A percentile compares a stretch with the other conserved stretches of the same genome.
phyloP scores from a whole-genome alignment of 2,329 filamentous ascomycete genomes.

The Hymenoscyphus linearis region DNA sequence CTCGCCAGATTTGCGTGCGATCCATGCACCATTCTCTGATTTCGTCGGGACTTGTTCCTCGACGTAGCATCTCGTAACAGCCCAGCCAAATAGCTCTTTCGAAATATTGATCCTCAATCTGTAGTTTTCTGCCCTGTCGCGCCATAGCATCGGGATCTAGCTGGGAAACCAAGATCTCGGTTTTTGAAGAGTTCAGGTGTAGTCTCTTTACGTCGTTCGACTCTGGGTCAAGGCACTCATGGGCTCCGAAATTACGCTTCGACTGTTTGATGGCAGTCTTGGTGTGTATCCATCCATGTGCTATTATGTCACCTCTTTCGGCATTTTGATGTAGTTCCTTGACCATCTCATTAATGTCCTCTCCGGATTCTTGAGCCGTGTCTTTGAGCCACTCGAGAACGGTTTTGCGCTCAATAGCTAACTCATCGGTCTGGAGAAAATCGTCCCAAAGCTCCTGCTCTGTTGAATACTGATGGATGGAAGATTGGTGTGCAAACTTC shows the following conservation, averaged over 20 bases:
- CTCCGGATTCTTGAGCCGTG: conserved; percentile 61
- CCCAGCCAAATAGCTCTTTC: conserved; percentile 88
- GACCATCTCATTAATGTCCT: conserved; percentile 70
- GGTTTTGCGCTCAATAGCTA: conserved; percentile 71
- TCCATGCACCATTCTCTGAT: conserved; percentile 84
- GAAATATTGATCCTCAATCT: conserved; percentile 79
- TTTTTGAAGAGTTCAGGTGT: conserved; percentile 51
- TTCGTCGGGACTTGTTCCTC: conserved; percentile 68
- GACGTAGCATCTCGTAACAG: conserved; percentile 88
- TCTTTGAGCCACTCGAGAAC: conserved; percentile 84
- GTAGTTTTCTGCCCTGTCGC: conserved; percentile 69
- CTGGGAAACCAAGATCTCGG: conserved; percentile 70
- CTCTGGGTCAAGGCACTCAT: conserved; percentile 58
- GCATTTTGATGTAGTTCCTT: conserved; percentile 70
- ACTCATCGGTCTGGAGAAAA: conserved; percentile 67
- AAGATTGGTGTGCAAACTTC: conserved; percentile 11
- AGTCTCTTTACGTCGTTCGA: conserved; percentile 51
- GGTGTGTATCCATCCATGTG: conserved; percentile 89
- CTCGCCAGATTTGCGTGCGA: conserved; percentile 83
- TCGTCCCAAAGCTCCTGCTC: conserved; percentile 63
- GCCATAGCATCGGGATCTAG: conserved; percentile 87
- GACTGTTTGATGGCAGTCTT: conserved; percentile 83
- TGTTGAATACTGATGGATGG: conserved; percentile 49
- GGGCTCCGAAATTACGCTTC: conserved; percentile 71
- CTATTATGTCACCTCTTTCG: conserved; percentile 74